Evolutionary conservation across 2,329 filamentous ascomycete genomes (phyloP), one percentile per base, ranked within the genome.

Genomic region (Zalaria sp.): DNA sequence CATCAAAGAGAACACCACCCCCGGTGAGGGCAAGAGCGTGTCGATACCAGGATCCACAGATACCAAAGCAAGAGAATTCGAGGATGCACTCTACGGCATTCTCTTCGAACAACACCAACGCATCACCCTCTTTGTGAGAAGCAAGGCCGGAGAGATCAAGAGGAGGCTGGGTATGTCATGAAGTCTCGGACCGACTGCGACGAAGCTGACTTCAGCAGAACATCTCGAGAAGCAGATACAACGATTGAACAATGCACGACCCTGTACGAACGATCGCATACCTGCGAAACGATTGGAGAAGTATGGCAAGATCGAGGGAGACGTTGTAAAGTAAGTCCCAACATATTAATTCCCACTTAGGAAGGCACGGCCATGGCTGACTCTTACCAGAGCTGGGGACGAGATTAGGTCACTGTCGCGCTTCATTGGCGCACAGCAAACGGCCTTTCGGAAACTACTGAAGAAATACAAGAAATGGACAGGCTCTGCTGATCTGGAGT

Each of bases 401-500:
- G 84, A 91, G 48, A 77, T 85, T 41, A 72, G 75, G 41, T 73
- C 75, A 4, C 67, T 91, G 4, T 72, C 75, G 31, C 76, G 83
- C 35, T 93, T 89, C 52, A 74, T 80, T 47, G 71, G 73, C 45
- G 81, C 81, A 2, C 85, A 93, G 56, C 69, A 79, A 6, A 74
- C 80, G 4, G 85, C 81, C 3, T 88, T 93, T 52, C 74, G 76
- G 42, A 93, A 93, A 62, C 79, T 93, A 32, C 65, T 88, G 29
- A 91, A 89, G 58, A 93, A 93, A 57, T 89, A 91, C 62, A 67
- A 81, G 71, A 88, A 87, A 71, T 91, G 85, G 85, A 89, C 84
- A 3, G 77, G 78, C 34, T 87, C 83, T 25, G 68, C 68, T 4
- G 69, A 72, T 0, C 65, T 91, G 25, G 73, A 73, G 46, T 64